A percentile compares a stretch with the other conserved stretches of the same genome.
Evolutionary conservation across 768 basidiomycete species (phyloP).

Genomic region (Amylocystis lapponica): DNA sequence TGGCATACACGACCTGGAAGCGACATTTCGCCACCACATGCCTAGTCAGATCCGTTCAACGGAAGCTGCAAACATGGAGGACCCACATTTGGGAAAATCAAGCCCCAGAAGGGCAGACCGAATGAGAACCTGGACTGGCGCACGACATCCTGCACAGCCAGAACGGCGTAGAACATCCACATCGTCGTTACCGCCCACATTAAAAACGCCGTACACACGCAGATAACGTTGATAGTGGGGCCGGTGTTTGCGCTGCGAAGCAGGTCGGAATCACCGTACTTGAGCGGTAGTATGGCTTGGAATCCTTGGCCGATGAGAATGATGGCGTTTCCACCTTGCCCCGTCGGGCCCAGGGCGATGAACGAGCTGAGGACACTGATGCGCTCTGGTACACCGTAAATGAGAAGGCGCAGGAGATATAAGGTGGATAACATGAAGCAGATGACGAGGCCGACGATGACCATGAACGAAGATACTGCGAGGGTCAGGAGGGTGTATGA

Average conservation of each 20-base stretch:
- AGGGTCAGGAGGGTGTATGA: slow-evolving; percentile 50
- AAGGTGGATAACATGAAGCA: slow-evolving; percentile 63
- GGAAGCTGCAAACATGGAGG: too few relatives aligned
- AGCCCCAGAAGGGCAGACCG: slow-evolving; percentile 56
- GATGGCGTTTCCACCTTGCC: slow-evolving; percentile 57
- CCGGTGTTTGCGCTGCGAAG: slow-evolving; percentile 30
- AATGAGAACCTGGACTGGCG: slow-evolving; percentile 42
- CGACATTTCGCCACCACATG: neutral
- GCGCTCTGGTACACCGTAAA: slow-evolving; percentile 48
- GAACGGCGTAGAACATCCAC: slow-evolving; percentile 54
- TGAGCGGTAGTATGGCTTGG: slow-evolving; percentile 30
- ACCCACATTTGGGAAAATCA: slow-evolving; percentile 67
- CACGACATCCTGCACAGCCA: slow-evolving; percentile 41
- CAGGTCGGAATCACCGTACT: slow-evolving; percentile 29
- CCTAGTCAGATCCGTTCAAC: too few relatives aligned
- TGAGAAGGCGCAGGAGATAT: slow-evolving; percentile 55
- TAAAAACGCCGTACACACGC: slow-evolving; percentile 42
- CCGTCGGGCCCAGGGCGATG: slow-evolving; percentile 70
- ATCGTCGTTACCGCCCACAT: slow-evolving; percentile 60
- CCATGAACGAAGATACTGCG: slow-evolving; percentile 47
- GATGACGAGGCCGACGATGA: slow-evolving; percentile 50
- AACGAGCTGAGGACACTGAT: slow-evolving; percentile 51
- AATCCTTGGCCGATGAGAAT: slow-evolving; percentile 51
- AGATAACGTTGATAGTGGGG: slow-evolving; percentile 38
- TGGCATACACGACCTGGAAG: slow-evolving; percentile 59